Evolutionary conservation across 2,329 filamentous ascomycete species (phyloP).

Genomic region (Blastomyces emzantsi): DNA sequence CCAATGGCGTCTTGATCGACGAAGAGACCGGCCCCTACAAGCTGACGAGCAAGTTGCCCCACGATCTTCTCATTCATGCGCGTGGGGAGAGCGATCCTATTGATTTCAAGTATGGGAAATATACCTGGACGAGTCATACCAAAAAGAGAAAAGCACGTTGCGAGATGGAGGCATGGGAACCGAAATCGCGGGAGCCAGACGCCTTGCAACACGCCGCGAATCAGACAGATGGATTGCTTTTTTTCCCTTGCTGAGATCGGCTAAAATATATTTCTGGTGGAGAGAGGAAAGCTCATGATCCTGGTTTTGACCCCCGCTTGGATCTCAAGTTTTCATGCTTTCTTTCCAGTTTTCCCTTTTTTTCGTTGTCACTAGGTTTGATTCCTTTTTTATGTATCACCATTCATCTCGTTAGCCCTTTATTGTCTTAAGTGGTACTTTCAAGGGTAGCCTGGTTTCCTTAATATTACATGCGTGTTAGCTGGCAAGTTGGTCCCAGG

Average conservation of each 20-base stretch:
- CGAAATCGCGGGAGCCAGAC: neutral
- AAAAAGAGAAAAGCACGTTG: neutral
- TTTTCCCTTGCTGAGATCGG: neutral
- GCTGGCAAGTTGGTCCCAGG: neutral
- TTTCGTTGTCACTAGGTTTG: neutral
- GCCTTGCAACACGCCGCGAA: neutral
- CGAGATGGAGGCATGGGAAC: neutral
- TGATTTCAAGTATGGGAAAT: neutral
- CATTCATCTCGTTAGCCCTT: neutral
- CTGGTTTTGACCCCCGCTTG: neutral
- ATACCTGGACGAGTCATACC: neutral
- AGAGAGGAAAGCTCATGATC: neutral
- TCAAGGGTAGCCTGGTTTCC: neutral
- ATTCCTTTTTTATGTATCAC: neutral
- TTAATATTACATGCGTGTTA: neutral
- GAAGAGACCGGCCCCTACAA: neutral
- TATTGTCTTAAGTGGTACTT: neutral
- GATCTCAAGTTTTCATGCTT: neutral
- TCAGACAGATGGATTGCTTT: neutral
- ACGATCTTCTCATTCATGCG: neutral
- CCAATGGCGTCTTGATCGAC: neutral
- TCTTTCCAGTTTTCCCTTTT: neutral
- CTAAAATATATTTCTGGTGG: neutral
- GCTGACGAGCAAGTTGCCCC: neutral
- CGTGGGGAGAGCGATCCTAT: neutral